Evolutionary conservation across 129 eudicot species (phyloP).

Genomic region (Heracleum sosnowskyi): DNA sequence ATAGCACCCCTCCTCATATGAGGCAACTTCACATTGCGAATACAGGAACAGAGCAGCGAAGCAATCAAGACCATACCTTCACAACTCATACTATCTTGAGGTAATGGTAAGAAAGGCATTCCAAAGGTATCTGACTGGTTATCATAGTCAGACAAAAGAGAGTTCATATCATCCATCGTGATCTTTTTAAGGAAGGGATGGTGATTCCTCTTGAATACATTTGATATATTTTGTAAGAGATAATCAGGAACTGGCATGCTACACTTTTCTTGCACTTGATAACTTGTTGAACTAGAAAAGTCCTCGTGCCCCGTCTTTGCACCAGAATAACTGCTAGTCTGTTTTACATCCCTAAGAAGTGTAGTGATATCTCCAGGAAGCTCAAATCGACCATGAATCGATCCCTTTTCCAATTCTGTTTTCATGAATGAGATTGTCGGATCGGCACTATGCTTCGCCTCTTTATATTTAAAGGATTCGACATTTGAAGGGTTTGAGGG

Average conservation of each 20-base stretch:
- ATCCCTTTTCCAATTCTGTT: slow-evolving; percentile 17
- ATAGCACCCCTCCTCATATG: slow-evolving; percentile 74
- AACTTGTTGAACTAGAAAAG: slow-evolving; percentile 22
- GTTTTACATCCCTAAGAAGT: slow-evolving; percentile 46
- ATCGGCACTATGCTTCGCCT: slow-evolving; percentile 13
- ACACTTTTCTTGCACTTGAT: slow-evolving; percentile 30
- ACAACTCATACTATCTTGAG: slow-evolving; percentile 71
- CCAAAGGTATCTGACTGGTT: slow-evolving; percentile 90
- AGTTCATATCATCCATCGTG: slow-evolving; percentile 53
- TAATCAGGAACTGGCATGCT: slow-evolving; percentile 43
- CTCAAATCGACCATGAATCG: slow-evolving; percentile 36
- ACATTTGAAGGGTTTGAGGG: slow-evolving; percentile 14
- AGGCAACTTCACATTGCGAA: slow-evolving; percentile 88
- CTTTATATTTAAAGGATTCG: slow-evolving; percentile 18
- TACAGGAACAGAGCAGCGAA: slow-evolving; percentile 86
- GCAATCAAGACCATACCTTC: slow-evolving; percentile 98
- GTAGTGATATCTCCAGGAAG: slow-evolving; percentile 43
- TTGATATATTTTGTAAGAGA: slow-evolving; percentile 55
- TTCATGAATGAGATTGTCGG: neutral
- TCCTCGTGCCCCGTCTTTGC: slow-evolving; percentile 30
- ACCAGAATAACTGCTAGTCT: slow-evolving; percentile 20
- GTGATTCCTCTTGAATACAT: slow-evolving; percentile 58
- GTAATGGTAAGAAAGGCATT: slow-evolving; percentile 80
- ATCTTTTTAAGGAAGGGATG: slow-evolving; percentile 67
- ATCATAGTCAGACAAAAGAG: slow-evolving; percentile 73